Percentiles rank a stretch among this genome's conserved stretches.
phyloP scores from a whole-genome alignment of 352 stramenopile genomes.

The Achlya hypogyna region DNA sequence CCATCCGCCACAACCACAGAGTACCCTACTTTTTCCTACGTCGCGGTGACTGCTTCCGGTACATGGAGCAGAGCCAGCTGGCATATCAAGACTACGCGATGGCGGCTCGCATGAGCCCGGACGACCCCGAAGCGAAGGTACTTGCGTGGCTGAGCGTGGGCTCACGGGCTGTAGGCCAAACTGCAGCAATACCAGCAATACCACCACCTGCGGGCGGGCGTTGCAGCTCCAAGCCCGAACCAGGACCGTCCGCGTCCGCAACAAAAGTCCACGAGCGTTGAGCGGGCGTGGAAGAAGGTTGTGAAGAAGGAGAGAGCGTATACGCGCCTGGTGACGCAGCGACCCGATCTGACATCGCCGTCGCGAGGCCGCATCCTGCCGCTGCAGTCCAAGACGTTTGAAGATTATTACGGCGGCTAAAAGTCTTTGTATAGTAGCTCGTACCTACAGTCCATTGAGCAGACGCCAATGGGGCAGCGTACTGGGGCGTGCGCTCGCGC shows the following conservation, averaged over 20 bases:
- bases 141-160: too few species aligned
- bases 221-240: too few species aligned
- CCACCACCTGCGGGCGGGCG: neutral
- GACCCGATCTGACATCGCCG: constrained; percentile 1
- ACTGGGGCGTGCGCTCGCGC: constrained; percentile 64
- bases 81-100: constrained; percentile 19
- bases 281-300: neutral
- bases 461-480: constrained; percentile 21
- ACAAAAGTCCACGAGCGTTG: neutral
- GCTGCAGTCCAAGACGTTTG: neutral
- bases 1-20: constrained; percentile 41
- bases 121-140: constrained; percentile 50
- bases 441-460: neutral
- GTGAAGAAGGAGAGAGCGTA: neutral
- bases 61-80: constrained; percentile 31
- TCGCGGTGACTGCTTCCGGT: constrained; percentile 63
- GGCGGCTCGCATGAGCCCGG: constrained; percentile 38
- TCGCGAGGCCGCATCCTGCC: constrained; percentile 4
- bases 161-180: constrained; percentile 18
- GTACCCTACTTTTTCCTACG: constrained; percentile 57
- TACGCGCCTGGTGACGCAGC: neutral
- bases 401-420: constrained; percentile 18
- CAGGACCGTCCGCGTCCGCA: too few species aligned
- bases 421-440: constrained; percentile 79
- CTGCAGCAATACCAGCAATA: constrained; percentile 4